Evolutionary conservation across 257 asterid species (phyloP), one percentile per base, ranked within the genome.

Genomic region (Jaltomata sinuosa): DNA sequence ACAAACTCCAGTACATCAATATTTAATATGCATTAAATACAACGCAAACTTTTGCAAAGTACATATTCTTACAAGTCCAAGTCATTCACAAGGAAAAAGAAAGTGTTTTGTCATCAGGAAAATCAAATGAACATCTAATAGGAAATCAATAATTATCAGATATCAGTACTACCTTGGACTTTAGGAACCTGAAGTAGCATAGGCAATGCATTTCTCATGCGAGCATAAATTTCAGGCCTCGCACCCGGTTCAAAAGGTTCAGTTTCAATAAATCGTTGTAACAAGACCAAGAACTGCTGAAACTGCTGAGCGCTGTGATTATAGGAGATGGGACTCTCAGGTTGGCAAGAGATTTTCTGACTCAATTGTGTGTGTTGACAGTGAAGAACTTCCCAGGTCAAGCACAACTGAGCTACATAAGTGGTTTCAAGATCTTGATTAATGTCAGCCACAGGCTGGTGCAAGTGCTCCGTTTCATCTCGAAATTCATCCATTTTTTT

Each of bases 311-410:
- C 98, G 47, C 94, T 87, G 61, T 91, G 93, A 91, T 91, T 94
- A 91, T 94, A 96, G 81, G 92, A 89, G 68, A 89, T 87, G 81
- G 89, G 83, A 86, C 81, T 91, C 76, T 91, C 93, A 50, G 94
- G 92, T 54, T 90, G 92, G 88, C 85, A 84, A 61, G 90, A 88
- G 78, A 93, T 88, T 89, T 93, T 93, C 90, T 94, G 97, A 89
- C 88, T 89, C 89, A 96, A 85, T 87, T 93, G 97, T 34, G 97
- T 90, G 90, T 94, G 94, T 76, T 96, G 97, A 89, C 95, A 94
- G 86, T 96, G 98, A 84, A 94, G 94, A 22, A 93, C 93, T 87
- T 96, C 99, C 99, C 99, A 96, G n/a, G 98, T 91, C 93, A 94
- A 89, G 94, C 98, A 96, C 88, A 91, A 65, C 84, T 93, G 99